phyloP scores from a whole-genome alignment of 1,284 basidiomycete species.

The Malassezia sympodialis region DNA sequence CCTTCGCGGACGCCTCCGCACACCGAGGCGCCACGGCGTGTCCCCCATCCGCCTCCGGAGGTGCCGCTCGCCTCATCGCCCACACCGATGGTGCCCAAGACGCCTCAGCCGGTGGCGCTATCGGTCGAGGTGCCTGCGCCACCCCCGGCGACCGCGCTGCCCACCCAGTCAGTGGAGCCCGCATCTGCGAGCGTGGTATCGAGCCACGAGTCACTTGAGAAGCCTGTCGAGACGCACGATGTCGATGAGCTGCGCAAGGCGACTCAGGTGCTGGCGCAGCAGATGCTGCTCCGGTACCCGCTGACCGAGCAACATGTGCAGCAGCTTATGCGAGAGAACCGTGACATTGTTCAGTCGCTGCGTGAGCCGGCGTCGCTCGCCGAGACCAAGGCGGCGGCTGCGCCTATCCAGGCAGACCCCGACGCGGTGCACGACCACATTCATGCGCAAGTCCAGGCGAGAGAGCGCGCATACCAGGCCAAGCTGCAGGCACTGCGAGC shows the following conservation, averaged over 20 bases:
- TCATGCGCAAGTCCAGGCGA: not conserved
- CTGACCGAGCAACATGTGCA: not conserved
- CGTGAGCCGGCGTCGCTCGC: not conserved
- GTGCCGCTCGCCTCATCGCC: not conserved
- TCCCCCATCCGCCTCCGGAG: not conserved
- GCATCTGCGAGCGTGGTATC: not conserved
- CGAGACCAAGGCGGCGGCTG: not conserved
- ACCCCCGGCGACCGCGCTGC: not conserved
- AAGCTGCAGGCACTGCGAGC: constrained; percentile 30
- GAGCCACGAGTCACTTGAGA: not conserved
- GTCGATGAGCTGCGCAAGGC: not conserved
- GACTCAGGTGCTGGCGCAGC: constrained; percentile 3
- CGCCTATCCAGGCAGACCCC: not conserved
- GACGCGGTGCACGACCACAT: not conserved
- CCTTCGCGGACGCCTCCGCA: not conserved
- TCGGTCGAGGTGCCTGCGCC: not conserved
- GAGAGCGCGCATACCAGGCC: not conserved
- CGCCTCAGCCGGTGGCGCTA: not conserved
- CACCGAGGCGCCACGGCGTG: not conserved
- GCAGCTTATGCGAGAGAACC: not conserved
- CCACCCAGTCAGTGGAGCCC: not conserved
- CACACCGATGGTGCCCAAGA: not conserved
- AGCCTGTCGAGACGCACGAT: not conserved
- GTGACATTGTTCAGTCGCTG: not conserved
- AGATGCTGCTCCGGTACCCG: constrained; percentile 4